Base-by-base conservation (phyloP, 176 grass and related monocot genomes). In the Oryza rufipogon region DNA sequence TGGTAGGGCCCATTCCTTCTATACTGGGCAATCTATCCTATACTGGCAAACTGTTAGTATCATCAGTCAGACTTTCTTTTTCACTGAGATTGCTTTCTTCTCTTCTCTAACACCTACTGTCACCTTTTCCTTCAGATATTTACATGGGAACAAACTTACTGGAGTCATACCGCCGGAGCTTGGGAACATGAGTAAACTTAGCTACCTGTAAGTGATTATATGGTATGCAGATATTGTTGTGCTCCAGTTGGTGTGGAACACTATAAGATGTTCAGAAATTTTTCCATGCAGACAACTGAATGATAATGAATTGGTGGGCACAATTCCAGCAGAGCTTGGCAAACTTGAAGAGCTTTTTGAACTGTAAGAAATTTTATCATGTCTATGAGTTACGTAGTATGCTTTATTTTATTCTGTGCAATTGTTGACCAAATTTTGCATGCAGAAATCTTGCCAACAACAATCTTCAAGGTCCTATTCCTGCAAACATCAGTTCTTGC, bases 31-130 rank as follows among this genome's bases (percentile, higher is more conserved):
- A 99, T 75, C 79, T 99, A 68, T 96, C 97, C 23, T 99, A 99
- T 81, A 99, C 97, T n/a, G 97, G 97, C 44, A 99, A 99, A 87
- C 85, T 99, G 97, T 99, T 33, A 94, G 97, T 92, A 88, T 71
- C 60, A 78, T 70, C 33, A 45, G 17, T 1, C 58, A 51, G 2
- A 46, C 54, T n/a, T 44, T 22, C 70, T 33, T 47, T 80, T 65
- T 23, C 32, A 81, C 2, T 11, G 36, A 71, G 80, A 73, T 48
- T 52, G 11, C 16, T 2, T 85, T 85, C 3, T 47, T 52, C 66
- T 79, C 12, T 88, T 68, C 49, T 61, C 64, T 75, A 13, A 84
- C 32, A 46, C 1, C 46, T 64, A 34, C 6, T 67, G 12, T 4
- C 17, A 20, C 79, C 47, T 28, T 68, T 92, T 8, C 72, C 41